Conservation (phyloP, 2,329 filamentous ascomycete genomes). For the Keithomyces neogunnii region DNA sequence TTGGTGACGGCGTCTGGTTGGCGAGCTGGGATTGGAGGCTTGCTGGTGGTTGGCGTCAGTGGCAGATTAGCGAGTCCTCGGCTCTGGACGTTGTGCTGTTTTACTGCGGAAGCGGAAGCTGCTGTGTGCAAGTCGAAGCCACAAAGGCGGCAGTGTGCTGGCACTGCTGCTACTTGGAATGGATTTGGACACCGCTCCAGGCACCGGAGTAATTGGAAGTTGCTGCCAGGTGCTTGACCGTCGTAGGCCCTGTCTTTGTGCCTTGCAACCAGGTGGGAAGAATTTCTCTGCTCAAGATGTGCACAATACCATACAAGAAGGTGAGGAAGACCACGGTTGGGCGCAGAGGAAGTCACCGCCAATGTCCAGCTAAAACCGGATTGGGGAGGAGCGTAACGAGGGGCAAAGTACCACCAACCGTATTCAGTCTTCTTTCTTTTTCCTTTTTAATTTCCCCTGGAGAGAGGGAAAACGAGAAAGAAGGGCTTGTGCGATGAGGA, state of each 20-base stretch:
- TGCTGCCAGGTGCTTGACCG: too few relatives aligned
- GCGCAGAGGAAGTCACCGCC: not conserved
- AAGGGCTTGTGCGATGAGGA: not conserved
- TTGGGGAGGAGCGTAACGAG: not conserved
- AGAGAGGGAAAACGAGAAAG: not conserved
- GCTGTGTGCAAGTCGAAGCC: too few relatives aligned
- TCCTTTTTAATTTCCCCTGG: not conserved
- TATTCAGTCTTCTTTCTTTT: too few relatives aligned
- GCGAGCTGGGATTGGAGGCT: not conserved
- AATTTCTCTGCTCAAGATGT: not conserved
- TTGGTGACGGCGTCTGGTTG: not conserved
- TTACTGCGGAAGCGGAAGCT: not conserved
- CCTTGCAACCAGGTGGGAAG: too few relatives aligned
- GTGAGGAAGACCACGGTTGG: not conserved
- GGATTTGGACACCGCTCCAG: too few relatives aligned
- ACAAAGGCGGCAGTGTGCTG: too few relatives aligned
- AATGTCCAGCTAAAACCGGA: not conserved
- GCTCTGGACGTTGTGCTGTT: conserved; percentile 4
- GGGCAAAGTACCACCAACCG: not conserved
- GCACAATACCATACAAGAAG: not conserved
- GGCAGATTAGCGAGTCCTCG: conserved; percentile 11
- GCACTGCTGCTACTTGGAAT: too few relatives aligned
- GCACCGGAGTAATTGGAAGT: too few relatives aligned
- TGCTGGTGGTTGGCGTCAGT: conserved; percentile 1
- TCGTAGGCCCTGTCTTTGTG: too few relatives aligned